A percentile compares a stretch with the other conserved stretches of the same genome.
Evolutionary conservation across 768 basidiomycete genomes (phyloP).

Genomic region (Peribolospora baueri): DNA sequence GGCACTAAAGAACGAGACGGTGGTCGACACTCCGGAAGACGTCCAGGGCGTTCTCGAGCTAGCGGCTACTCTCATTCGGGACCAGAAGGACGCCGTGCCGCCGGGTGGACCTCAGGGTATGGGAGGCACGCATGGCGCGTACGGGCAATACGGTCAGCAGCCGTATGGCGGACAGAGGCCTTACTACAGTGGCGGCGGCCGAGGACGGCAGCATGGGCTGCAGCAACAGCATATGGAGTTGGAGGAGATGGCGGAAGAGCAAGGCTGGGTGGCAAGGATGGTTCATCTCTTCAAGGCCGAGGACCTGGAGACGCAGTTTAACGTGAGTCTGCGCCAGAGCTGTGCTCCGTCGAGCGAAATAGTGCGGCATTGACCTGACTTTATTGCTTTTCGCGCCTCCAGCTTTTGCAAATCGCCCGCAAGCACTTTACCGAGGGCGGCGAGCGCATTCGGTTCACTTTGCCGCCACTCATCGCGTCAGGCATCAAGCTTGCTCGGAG

Average conservation of each 20-base stretch:
- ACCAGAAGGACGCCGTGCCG: conserved; percentile 25
- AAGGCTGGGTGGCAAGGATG: conserved; percentile 97
- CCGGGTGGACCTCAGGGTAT: conserved; percentile 19
- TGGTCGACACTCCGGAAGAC: conserved; percentile 79
- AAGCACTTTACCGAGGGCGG: conserved; percentile 64
- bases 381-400: not conserved
- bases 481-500: conserved; percentile 77
- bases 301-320: conserved; percentile 64
- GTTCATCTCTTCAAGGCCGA: conserved; percentile 83
- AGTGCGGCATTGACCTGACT: not conserved
- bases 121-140: not conserved
- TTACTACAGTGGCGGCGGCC: conserved; percentile 20
- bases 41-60: conserved; percentile 80
- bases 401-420: conserved; percentile 79
- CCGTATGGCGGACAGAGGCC: not conserved
- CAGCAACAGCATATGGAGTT: conserved; percentile 26
- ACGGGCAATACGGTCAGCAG: conserved; percentile 1
- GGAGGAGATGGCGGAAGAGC: conserved; percentile 90
- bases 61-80: conserved; percentile 74
- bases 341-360: not conserved
- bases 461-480: conserved; percentile 83
- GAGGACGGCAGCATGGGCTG: conserved; percentile 24
- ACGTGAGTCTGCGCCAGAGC: conserved; percentile 30
- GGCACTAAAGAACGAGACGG: conserved; percentile 86
- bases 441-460: conserved; percentile 86